Evolutionary conservation across 1,284 basidiomycete species (phyloP), one percentile per base, ranked within the genome.

Genomic region (Stygiomarasmius scandens): DNA sequence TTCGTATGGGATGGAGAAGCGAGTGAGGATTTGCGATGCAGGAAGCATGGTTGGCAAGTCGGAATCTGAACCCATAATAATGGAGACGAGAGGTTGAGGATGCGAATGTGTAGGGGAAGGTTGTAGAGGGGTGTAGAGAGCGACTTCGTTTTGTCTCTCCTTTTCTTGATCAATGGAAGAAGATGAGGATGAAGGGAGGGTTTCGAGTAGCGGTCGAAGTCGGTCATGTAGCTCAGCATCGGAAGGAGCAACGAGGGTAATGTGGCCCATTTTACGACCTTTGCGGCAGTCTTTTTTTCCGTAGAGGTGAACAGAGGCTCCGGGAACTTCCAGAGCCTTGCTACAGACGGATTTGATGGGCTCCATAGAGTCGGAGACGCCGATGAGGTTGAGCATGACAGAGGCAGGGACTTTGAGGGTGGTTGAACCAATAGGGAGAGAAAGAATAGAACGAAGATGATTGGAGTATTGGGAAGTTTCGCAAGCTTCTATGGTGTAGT

Each of bases 1-100:
- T 71, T 99, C 97, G 76, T 94, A 97, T 0, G 96, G 93, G 25
- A 98, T 78, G 14, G 75, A 70, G 74, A 98, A 98, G 75, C 70
- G 74, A 98, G 97, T 88, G 43, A 99, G 85, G 54, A 97, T 88
- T 54, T 83, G 85, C 0, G 96, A 93, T 1, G 94, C 94, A 4
- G 93, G 89, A 10, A 93, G 83, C 92, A 99, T 97, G 19, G 90
- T 87, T 2, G 93, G 92, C 34, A 99, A 78, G 71, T 99, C 96
- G n/a, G 95, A 97, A 74, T 99, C 97, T 5, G 95, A 97, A 45
- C 96, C 96, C 97, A 99, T 99, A 72, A 99, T 95, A 64, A 99
- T 85, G 1, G 93, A 92, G 0, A 98, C 93, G 9, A 98, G 81
- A 4, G 96, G 95, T 54, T 87, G 79, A 0, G 77, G 69, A 67